Conservation (phyloP, 805 yeast species). For the Candida ficus region DNA sequence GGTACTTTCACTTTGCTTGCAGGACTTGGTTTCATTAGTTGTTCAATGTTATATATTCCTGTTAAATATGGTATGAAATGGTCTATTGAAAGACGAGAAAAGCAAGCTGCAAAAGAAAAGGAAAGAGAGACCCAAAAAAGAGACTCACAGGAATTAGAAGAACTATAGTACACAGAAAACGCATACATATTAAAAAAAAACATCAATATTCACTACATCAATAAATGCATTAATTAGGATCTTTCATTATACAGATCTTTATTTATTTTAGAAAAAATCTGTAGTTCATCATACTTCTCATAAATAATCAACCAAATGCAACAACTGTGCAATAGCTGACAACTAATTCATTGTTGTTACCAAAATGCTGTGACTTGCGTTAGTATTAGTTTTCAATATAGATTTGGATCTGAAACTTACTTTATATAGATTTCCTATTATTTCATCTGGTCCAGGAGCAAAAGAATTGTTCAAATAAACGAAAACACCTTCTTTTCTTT, state of each 20-base stretch:
- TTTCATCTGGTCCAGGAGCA: conserved; percentile 41
- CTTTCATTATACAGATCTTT: neutral
- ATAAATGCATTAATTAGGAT: too few species aligned
- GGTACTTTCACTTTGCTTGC: conserved; percentile 76
- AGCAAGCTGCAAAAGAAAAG: conserved; percentile 1
- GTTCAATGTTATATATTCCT: conserved; percentile 23
- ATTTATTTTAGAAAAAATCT: too few species aligned
- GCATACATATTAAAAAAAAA: too few species aligned
- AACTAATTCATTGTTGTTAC: conserved; percentile 34
- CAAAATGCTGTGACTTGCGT: conserved; percentile 23
- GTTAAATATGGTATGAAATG: conserved; percentile 29
- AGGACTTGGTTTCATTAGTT: conserved; percentile 33
- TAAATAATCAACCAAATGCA: conserved; percentile 42
- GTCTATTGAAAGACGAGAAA: conserved; percentile 19
- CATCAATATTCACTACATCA: too few species aligned
- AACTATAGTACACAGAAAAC: too few species aligned
- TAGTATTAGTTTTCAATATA: neutral
- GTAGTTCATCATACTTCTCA: neutral
- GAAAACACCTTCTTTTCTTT: conserved; percentile 27
- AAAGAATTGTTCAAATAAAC: conserved; percentile 43
- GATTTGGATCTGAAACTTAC: neutral
- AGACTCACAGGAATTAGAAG: neutral
- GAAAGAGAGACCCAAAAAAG: neutral
- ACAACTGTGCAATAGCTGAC: conserved; percentile 41
- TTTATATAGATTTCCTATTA: conserved; percentile 30